Base-by-base conservation (phyloP, 495 filamentous ascomycete species). In the Xylona heveae region DNA sequence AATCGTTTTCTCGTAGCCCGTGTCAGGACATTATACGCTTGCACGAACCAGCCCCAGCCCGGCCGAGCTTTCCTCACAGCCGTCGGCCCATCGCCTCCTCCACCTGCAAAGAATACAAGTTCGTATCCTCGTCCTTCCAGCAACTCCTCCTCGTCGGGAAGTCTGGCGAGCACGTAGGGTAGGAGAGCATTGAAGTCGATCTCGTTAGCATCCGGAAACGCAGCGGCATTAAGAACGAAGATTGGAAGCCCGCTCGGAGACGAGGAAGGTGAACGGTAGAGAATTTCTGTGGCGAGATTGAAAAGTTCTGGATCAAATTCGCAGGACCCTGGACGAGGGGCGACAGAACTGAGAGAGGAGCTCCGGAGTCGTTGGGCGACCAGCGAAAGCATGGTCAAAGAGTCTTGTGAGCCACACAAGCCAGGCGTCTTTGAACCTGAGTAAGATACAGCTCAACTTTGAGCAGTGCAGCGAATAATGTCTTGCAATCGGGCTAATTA, bases 1-100 rank as follows among this genome's bases (percentile, higher is more conserved):
- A 68, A 42, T 42, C 55, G 51, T 48, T 68, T 68, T 33, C 62
- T 51, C 37, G 57, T 61, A 1, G 58, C 61, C 38, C 64, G 45
- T 16, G 51, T 55, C 34, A 68, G 26, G 29, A 66, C 44, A 41
- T 66, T 52, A 44, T 68, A 68, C 9, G 63, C 65, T 34, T 66
- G 63, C 13, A 68, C 36, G 27, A 59, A 65, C 64, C 64, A 68
- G n/a, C 55, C 54, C 62, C 64, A 66, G 3, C 59, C 56, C 6
- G 64, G 64, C 12, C 58, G 48, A 22, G 47, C 49, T 41, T 54
- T 57, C 38, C 51, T 61, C 10, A 36, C 43, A 14, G 38, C 39
- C 21, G 42, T 46, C n/a, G 44, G 43, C 14, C 48, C 46, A 24
- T 62, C 56, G 6, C 43, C 47, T 8, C 46, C 49, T 3, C 55